Percentiles rank a stretch among this genome's conserved stretches.
These are phyloP conservation scores for Beauveria scarabaeidicola DNA, from an alignment of 2,329 filamentous ascomycete genomes.

Conservation along the genomic window DNA sequence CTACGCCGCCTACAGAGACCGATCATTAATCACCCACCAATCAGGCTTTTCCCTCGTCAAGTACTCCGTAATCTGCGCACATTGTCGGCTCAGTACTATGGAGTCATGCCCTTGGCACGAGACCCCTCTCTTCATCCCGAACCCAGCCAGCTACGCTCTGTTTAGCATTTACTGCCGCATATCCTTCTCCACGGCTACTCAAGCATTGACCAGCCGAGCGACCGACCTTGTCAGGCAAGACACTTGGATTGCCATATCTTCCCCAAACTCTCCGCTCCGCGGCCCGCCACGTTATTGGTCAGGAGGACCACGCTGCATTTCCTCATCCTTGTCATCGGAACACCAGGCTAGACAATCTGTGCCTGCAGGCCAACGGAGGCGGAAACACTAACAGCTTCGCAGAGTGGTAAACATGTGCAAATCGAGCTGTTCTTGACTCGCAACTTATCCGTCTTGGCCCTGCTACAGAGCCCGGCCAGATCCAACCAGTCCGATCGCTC, in stretches of 20 bases:
- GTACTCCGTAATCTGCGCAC: background rate
- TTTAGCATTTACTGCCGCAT: background rate
- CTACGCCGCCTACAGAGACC: too few species aligned
- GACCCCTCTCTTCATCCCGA: constrained; percentile 2
- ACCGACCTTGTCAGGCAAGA: background rate
- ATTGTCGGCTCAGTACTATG: constrained; percentile 1
- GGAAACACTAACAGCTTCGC: background rate
- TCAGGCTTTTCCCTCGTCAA: background rate
- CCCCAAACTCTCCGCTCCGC: background rate
- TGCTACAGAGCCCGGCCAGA: too few species aligned
- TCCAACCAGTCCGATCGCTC: too few species aligned
- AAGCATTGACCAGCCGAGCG: background rate
- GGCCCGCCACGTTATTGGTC: background rate
- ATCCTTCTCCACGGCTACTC: background rate
- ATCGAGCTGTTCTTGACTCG: background rate
- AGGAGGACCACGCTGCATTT: background rate
- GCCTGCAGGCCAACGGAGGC: background rate
- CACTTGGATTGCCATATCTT: background rate
- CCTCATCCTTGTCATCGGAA: background rate
- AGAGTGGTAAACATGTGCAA: background rate
- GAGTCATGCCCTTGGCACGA: constrained; percentile 2
- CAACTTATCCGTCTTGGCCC: background rate
- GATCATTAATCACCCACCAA: too few species aligned
- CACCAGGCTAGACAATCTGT: background rate
- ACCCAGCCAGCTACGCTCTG: background rate